Evolutionary conservation across 768 basidiomycete genomes (phyloP).

Genomic region (Trametes coccinea): DNA sequence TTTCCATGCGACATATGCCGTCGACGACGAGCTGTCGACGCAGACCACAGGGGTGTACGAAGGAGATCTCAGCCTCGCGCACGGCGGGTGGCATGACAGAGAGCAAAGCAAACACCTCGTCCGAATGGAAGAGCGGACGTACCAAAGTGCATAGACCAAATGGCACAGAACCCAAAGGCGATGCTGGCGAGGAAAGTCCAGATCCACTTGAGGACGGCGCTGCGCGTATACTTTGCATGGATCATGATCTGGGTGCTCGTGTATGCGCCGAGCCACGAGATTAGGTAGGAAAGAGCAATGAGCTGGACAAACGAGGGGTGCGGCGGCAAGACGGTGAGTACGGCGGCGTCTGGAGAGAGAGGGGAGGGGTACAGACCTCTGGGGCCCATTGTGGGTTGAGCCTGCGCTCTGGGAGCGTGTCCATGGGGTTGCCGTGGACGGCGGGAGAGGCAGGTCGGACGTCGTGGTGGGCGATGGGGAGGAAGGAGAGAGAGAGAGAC

Average conservation of each 20-base stretch:
- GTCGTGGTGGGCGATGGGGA: slow-evolving; percentile 6
- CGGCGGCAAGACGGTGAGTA: neutral
- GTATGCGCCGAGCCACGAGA: slow-evolving; percentile 34
- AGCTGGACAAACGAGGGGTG: slow-evolving; percentile 19
- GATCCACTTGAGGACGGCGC: slow-evolving; percentile 21
- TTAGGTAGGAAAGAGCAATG: slow-evolving; percentile 30
- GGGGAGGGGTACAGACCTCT: slow-evolving; percentile 19
- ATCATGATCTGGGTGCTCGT: slow-evolving; percentile 34
- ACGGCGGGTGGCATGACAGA: too few species aligned
- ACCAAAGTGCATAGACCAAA: slow-evolving; percentile 36
- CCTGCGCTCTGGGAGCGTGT: slow-evolving; percentile 25
- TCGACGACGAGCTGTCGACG: neutral
- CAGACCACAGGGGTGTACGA: neutral
- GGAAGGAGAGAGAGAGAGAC: neutral
- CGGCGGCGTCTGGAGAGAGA: neutral
- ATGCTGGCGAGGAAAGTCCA: slow-evolving; percentile 31
- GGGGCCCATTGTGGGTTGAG: slow-evolving; percentile 30
- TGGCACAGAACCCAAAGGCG: slow-evolving; percentile 32
- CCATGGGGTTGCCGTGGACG: slow-evolving; percentile 19
- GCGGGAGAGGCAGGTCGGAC: neutral
- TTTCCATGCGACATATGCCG: neutral
- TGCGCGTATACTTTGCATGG: slow-evolving; percentile 32
- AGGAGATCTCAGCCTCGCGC: too few species aligned
- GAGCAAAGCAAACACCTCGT: too few species aligned
- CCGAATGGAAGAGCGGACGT: neutral